Conservation (phyloP, 768 basidiomycete genomes). For the Lentinula raphanica region DNA sequence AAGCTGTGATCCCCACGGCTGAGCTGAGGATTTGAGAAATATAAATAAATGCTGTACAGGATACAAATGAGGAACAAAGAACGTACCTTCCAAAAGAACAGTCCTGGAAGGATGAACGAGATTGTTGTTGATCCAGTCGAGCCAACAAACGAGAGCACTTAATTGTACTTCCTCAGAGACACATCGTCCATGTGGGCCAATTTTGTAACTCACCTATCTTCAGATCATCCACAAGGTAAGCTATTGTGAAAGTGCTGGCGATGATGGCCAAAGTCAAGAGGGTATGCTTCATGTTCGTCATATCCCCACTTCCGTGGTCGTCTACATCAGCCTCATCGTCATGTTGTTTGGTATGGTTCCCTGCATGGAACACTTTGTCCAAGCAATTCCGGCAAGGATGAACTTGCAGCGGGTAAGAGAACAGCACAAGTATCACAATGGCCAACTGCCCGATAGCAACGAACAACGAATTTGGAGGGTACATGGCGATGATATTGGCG, state of each 20-base stretch:
- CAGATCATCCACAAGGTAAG: constrained; percentile 75
- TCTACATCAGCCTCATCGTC: constrained; percentile 40
- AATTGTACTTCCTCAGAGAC: constrained; percentile 6
- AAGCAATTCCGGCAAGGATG: constrained; percentile 90
- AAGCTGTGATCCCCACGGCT: constrained; percentile 59
- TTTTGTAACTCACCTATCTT: constrained; percentile 52
- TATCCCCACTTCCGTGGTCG: constrained; percentile 54
- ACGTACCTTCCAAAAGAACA: constrained; percentile 87
- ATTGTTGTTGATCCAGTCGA: constrained; percentile 96
- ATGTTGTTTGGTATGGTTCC: constrained; percentile 30
- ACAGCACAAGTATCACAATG: constrained; percentile 84
- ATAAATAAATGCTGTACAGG: not conserved
- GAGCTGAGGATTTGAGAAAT: constrained; percentile 38
- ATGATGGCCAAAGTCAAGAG: constrained; percentile 67
- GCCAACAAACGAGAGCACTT: constrained; percentile 94
- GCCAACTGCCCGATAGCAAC: constrained; percentile 91
- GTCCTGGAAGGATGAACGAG: constrained; percentile 90
- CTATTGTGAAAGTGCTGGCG: constrained; percentile 59
- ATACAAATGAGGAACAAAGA: not conserved
- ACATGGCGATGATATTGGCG: constrained; percentile 93
- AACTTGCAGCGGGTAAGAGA: constrained; percentile 93
- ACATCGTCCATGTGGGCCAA: not conserved
- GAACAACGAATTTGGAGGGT: constrained; percentile 83
- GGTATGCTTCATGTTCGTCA: constrained; percentile 63
- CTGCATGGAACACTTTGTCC: constrained; percentile 76